Evolutionary conservation across 2,329 filamentous ascomycete genomes (phyloP), one percentile per base, ranked within the genome.

Genomic region (Venturia effusa): DNA sequence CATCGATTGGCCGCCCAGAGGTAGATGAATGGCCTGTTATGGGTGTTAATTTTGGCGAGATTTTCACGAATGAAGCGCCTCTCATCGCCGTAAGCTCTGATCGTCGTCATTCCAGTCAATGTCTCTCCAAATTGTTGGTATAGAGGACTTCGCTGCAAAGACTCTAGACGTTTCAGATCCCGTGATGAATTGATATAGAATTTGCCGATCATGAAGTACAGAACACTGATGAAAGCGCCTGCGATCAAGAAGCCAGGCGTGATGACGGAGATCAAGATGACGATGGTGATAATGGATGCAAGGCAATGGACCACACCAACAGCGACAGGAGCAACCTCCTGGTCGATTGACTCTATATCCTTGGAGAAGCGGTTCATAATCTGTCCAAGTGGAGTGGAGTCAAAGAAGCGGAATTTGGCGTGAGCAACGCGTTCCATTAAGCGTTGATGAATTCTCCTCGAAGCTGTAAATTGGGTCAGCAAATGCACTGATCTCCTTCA

Each of bases 111-210:
- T 34, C 94, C 94, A 61, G 87, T 90, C 22, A 99, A 78, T 0
- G 95, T 97, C 78, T 99, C 94, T 67, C 94, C 93, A 69, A 99
- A 99, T 69, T 97, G 94, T 75, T 99, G 94, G 78, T 97, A 99
- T 7, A 99, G 80, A 1, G 94, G 94, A 74, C 92, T 97, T 71
- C 93, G 84, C 74, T 97, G 90, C 1, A 97, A 87, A 7, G 93
- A 96, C 74, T 99, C 95, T 7, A 99, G 80, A 60, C 94, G 87
- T 80, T 99, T 99, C 64, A 99, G 82, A 72, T 97, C 94, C 67
- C 93, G 86, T n/a, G 94, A 97, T 0, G 93, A 89, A 68, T 87
- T 87, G 59, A 99, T 84, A 75, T 99, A 99, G 72, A 97, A 91
- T 51, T 85, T 83, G 39, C 91, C 92, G 40, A 97, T 87, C 24